Evolutionary conservation across 2,329 filamentous ascomycete genomes (phyloP).

Genomic region (Verticillium isaacii): DNA sequence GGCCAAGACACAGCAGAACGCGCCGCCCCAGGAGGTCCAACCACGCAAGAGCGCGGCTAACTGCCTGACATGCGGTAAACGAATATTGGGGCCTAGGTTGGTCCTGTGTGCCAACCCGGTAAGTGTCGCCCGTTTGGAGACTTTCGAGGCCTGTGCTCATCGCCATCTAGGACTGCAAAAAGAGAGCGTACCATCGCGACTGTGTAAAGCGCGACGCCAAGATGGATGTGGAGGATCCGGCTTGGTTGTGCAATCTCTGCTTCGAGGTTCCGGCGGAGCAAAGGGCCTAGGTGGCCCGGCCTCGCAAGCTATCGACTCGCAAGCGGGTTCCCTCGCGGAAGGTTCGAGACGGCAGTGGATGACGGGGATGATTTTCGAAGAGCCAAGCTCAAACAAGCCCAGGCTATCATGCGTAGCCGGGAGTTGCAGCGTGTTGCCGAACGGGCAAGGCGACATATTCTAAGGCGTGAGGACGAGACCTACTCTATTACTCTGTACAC

Average conservation of each 20-base stretch:
- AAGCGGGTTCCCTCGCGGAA: background rate
- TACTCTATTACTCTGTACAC: background rate
- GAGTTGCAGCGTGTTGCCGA: background rate
- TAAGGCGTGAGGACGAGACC: background rate
- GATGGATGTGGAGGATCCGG: conserved; percentile 28
- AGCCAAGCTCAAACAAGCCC: background rate
- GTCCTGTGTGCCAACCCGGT: conserved; percentile 48
- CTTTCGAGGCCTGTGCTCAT: conserved; percentile 5
- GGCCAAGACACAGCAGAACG: background rate
- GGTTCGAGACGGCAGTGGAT: background rate
- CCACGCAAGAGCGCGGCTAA: conserved; percentile 38
- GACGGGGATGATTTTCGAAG: background rate
- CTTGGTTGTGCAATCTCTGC: conserved; percentile 12
- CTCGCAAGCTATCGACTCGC: background rate
- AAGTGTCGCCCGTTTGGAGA: conserved; percentile 14
- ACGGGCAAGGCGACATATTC: too few relatives aligned
- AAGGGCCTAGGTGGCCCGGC: conserved; percentile 2
- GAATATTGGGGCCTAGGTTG: conserved; percentile 41
- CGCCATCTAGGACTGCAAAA: conserved; percentile 32
- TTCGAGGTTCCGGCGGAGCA: background rate
- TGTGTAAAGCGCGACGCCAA: conserved; percentile 30
- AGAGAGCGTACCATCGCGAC: conserved; percentile 42
- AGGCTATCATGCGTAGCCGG: background rate
- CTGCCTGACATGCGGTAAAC: conserved; percentile 42
- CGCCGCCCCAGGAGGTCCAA: conserved; percentile 25